A percentile compares a stretch with the other conserved stretches of the same genome.
Conservation (phyloP, 2,329 filamentous ascomycete species). For the Microdochium nivale region DNA sequence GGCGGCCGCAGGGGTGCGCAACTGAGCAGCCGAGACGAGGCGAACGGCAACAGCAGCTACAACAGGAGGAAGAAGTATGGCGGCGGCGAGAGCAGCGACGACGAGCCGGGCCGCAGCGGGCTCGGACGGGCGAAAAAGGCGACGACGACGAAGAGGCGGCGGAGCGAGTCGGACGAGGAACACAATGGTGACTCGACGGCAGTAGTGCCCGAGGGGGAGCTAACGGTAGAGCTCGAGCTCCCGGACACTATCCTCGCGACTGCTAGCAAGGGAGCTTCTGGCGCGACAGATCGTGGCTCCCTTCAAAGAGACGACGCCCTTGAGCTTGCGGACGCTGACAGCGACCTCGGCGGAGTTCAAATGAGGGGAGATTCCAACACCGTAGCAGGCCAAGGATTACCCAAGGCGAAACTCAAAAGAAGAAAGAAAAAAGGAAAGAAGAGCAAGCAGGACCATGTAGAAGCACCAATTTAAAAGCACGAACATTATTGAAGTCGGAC, state of each 20-base stretch:
- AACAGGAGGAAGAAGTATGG: conserved; percentile 3
- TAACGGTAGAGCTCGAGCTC: conserved; percentile 1
- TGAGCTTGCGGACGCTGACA: not conserved
- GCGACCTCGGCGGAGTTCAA: not conserved
- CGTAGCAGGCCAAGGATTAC: not conserved
- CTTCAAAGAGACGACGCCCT: not conserved
- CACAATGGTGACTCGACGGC: not conserved
- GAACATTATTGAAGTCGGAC: too few species aligned
- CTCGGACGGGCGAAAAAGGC: conserved; percentile 19
- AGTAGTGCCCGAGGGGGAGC: conserved; percentile 2
- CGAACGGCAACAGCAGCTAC: not conserved
- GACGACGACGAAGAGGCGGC: conserved; percentile 4
- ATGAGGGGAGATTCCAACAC: not conserved
- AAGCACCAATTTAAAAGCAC: not conserved
- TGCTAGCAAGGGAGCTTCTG: not conserved
- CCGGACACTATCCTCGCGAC: not conserved
- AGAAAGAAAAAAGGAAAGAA: conserved; percentile 17
- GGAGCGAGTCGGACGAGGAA: not conserved
- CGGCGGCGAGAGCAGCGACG: conserved; percentile 12
- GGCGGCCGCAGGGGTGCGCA: not conserved
- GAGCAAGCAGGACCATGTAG: not conserved
- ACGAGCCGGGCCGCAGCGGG: conserved; percentile 20
- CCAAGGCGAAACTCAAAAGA: conserved; percentile 8
- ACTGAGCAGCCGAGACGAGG: not conserved
- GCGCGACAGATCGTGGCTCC: not conserved